Base-by-base conservation (phyloP, 768 basidiomycete genomes). In the Cyclocybe aegerita region DNA sequence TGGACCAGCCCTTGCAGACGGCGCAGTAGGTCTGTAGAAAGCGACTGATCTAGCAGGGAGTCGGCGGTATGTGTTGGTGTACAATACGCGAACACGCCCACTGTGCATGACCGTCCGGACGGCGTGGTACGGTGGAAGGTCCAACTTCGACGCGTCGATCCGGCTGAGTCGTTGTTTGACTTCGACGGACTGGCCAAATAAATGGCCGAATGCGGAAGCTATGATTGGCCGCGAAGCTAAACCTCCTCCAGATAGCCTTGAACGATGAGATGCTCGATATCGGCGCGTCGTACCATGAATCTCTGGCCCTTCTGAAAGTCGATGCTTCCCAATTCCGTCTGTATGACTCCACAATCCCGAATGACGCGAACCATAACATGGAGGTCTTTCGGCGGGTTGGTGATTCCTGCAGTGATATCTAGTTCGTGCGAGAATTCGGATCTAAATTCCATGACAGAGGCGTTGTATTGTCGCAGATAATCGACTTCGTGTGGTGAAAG, bases 191-290 rank as follows among this genome's bases (percentile, higher is more conserved):
- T 33, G 55, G 40, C 51, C 59, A 63, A 63, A 63, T 43, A 60
- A 23, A 36, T 36, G 42, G 16, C 31, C 30, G 0, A 41, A 34
- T 46, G 35, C 33, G 14, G 39, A 47, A 14, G 37, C 38, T 8
- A 23, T 23, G 50, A 37, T 32, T 36, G 32, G 34, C 32, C 14
- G 10, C 14, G 1, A 9, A 29, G 23, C 16, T 52, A 86, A 53
- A 96, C 85, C 61, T 95, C 85, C 72, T 98, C 91, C 57, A 99
- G 72, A 67, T 88, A 96, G 4, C 95, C 95, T 62, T 94, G 90
- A 1, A 95, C 85, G 58, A 98, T 92, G 58, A 98, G 77, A 65
- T 95, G 88, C 65, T 99, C 97, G 54, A 99, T 86, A 64, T 95
- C 93, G 6, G 89, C 81, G 57, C 92, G 74, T 34, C 90, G 76